Conservation (phyloP, 768 basidiomycete species). For the Boletus sp. region DNA sequence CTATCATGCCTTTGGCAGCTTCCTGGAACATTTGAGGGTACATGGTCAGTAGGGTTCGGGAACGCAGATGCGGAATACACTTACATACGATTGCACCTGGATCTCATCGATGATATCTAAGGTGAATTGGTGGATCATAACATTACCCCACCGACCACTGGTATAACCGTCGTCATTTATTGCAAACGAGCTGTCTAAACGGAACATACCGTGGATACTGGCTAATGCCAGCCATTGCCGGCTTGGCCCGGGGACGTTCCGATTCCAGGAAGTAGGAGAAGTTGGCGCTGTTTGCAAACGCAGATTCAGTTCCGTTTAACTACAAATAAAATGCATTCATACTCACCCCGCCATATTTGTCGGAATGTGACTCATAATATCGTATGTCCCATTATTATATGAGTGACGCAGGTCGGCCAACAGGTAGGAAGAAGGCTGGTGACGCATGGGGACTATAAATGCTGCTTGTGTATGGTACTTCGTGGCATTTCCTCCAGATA, state of each 20-base stretch:
- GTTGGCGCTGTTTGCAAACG: too few relatives aligned
- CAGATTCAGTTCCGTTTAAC: not conserved
- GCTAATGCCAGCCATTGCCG: not conserved
- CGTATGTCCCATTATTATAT: not conserved
- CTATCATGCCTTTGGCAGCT: not conserved
- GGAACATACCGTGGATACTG: constrained; percentile 5
- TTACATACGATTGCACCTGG: not conserved
- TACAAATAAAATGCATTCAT: not conserved
- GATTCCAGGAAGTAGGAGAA: too few relatives aligned
- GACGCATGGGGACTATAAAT: too few relatives aligned
- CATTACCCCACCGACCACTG: constrained; percentile 20
- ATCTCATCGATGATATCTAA: constrained; percentile 7
- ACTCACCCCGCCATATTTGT: not conserved
- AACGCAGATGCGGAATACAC: not conserved
- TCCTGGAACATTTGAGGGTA: not conserved
- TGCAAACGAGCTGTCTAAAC: not conserved
- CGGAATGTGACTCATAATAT: not conserved
- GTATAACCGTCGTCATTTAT: not conserved
- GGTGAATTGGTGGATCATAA: constrained; percentile 17
- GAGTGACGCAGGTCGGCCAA: not conserved
- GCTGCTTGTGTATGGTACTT: too few relatives aligned
- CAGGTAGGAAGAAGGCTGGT: not conserved
- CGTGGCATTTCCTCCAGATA: too few relatives aligned
- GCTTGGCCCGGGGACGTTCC: not conserved
- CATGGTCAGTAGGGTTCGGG: not conserved